phyloP scores from a whole-genome alignment of 2,329 filamentous ascomycete genomes.

The Botrytis medusae region DNA sequence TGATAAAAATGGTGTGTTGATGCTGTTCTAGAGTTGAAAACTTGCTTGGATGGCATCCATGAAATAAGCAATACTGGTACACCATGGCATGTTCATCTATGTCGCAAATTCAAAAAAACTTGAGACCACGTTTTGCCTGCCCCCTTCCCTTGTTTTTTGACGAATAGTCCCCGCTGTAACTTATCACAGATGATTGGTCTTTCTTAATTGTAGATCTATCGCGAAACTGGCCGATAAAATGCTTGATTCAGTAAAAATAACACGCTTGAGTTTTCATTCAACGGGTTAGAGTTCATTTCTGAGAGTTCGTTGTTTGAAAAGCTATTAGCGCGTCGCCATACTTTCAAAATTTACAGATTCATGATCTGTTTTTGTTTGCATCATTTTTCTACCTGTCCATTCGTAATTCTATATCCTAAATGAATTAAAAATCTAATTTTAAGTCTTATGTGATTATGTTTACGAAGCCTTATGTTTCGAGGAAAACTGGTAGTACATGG shows the following conservation, averaged over 20 bases:
- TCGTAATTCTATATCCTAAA: too few species aligned
- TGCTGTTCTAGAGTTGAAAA: not conserved
- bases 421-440: too few species aligned
- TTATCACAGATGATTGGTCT: not conserved
- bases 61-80: not conserved
- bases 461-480: not conserved
- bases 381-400: too few species aligned
- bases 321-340: not conserved
- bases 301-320: not conserved
- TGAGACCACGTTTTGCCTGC: too few species aligned
- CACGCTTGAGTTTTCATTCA: rapidly evolving
- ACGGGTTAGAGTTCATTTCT: not conserved
- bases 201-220: not conserved
- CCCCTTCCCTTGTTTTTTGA: not conserved
- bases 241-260: not conserved
- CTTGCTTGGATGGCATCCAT: not conserved
- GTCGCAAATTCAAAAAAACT: not conserved
- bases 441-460: too few species aligned
- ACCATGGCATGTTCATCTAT: not conserved
- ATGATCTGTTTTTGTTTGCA: not conserved
- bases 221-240: not conserved
- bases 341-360: not conserved
- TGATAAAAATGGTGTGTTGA: not conserved
- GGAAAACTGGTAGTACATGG: not conserved
- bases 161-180: not conserved